phyloP scores from a whole-genome alignment of 176 grass and related monocot genomes.

The Oryza brachyantha region DNA sequence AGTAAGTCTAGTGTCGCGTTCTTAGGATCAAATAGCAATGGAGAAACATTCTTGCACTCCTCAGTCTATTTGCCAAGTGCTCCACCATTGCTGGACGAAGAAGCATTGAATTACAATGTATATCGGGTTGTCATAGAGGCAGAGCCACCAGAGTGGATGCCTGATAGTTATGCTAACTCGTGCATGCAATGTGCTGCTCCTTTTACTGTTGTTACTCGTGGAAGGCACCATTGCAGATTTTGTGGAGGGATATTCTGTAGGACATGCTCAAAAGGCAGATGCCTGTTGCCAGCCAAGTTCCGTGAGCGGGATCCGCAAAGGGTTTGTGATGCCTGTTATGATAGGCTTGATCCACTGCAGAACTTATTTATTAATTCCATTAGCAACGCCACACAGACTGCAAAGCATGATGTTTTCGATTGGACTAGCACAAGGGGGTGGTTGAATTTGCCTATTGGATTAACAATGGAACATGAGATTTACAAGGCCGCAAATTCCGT shows the following conservation, averaged over 20 bases:
- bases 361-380: constrained; percentile 66
- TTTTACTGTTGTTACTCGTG: constrained; percentile 60
- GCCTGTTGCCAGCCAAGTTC: constrained; percentile 73
- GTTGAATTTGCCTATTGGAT: constrained; percentile 86
- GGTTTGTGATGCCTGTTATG: constrained; percentile 87
- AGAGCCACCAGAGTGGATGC: constrained; percentile 81
- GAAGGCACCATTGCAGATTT: constrained; percentile 90
- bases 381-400: constrained; percentile 68
- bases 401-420: constrained; percentile 88
- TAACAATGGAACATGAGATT: constrained; percentile 87
- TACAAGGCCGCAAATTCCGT: constrained; percentile 79
- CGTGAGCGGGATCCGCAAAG: constrained; percentile 65
- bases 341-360: constrained; percentile 80
- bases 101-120: constrained; percentile 50
- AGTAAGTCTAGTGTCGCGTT: constrained; percentile 66
- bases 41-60: constrained; percentile 59
- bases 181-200: constrained; percentile 86
- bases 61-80: constrained; percentile 81
- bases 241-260: constrained; percentile 83
- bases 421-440: constrained; percentile 81
- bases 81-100: constrained; percentile 61
- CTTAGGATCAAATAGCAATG: constrained; percentile 52
- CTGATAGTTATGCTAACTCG: constrained; percentile 58
- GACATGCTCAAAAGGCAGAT: constrained; percentile 66
- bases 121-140: constrained; percentile 60